Base-by-base conservation (phyloP, 106 monocot genomes). In the Dendrobium officinale region DNA sequence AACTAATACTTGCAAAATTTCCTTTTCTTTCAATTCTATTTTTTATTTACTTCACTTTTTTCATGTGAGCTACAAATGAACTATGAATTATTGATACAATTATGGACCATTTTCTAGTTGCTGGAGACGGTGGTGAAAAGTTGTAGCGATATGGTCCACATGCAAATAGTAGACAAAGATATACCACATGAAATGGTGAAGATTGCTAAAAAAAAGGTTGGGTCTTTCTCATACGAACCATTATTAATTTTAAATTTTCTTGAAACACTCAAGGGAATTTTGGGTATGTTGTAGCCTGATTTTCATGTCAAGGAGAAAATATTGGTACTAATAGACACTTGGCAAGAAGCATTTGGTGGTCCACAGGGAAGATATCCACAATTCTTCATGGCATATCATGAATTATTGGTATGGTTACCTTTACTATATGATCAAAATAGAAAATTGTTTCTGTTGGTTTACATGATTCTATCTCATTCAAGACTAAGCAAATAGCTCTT, bases 161-260 rank as follows among this genome's bases (percentile, higher is more conserved):
- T 84, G 86, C 96, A 91, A 77, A 85, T 96, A 79, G 93, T 90
- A 27, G 93, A 96, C 77, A 91, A 55, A 77, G 87, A 88, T 77
- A 43, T 96, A 11, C 88, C 90, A 18, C 93, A 87, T 84, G 82
- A 81, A 67, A 91, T 96, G 96, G 93, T 86, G 72, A 96, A 91
- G 73, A 90, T 96, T 67, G 91, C 87, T n/a, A 96, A 88, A 85
- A 96, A 93, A 83, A 96, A 93, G 93, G 96, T 96, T 75, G 19
- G 41, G 31, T 8, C 19, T 83, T 20, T 7, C 29, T 67, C 37
- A 59, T 64, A 16, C 59, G 49, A 44, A 77, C 15, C 18, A 43
- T 20, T 73, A 44, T 42, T 56, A 15, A 81, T 64, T 3, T 17
- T 15, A 59, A 51, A 59, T 61, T 78, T 56, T 59, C 37, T 26